Percentiles rank a stretch among this genome's conserved stretches.
Evolutionary conservation across 2,329 filamentous ascomycete genomes (phyloP).

Genomic region (Aspergillus proliferans): DNA sequence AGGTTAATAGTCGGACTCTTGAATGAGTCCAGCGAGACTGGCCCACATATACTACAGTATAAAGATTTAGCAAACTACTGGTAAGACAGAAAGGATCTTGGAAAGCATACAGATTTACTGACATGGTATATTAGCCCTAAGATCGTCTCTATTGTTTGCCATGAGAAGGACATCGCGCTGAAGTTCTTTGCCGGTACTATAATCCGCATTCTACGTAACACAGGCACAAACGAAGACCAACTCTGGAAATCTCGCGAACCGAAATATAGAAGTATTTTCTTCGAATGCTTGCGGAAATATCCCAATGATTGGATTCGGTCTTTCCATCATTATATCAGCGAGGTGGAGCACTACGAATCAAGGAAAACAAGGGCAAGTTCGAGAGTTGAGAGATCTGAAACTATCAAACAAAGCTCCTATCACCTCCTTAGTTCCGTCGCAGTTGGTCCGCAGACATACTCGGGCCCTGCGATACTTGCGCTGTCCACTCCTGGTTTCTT

Average conservation of each 20-base stretch:
- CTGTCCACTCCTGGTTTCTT: background rate
- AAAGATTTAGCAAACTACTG: background rate
- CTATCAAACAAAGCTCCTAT: background rate
- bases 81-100: background rate
- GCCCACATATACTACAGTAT: background rate
- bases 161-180: constrained; percentile 10
- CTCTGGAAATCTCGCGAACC: constrained; percentile 6
- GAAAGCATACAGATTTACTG: background rate
- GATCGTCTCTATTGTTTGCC: constrained; percentile 8
- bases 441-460: background rate
- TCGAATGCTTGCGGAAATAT: constrained; percentile 1
- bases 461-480: constrained; percentile 5
- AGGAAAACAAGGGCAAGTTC: background rate
- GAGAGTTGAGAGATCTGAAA: background rate
- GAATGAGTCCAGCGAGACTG: constrained; percentile 6
- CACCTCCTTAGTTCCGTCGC: constrained; percentile 6
- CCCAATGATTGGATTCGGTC: constrained; percentile 1
- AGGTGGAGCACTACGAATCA: background rate
- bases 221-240: background rate
- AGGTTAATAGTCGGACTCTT: constrained; percentile 19
- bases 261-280: constrained; percentile 1
- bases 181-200: constrained; percentile 16
- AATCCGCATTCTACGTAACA: constrained; percentile 9
- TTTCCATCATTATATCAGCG: constrained; percentile 4
- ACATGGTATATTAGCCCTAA: background rate